phyloP scores from a whole-genome alignment of 108 stramenopile genomes.

The Schizochytrium sp. region DNA sequence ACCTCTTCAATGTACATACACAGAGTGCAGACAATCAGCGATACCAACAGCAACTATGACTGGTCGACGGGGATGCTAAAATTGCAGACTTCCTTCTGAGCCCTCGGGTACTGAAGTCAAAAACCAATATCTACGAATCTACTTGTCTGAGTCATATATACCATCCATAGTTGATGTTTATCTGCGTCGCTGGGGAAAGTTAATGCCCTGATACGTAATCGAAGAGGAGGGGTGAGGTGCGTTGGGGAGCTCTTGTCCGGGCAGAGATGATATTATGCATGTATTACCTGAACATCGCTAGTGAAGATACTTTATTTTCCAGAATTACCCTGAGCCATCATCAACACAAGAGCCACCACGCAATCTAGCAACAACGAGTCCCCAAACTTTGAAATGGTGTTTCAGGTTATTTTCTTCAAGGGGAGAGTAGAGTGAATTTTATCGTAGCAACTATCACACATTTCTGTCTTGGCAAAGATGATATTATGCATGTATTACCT shows the following conservation, averaged over 20 bases:
- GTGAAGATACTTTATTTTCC: conserved; percentile 3
- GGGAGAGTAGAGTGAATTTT: background rate
- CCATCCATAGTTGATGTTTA: background rate
- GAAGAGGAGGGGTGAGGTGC: background rate
- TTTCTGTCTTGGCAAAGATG: background rate
- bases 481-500: conserved; percentile 13
- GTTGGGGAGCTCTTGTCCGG: background rate
- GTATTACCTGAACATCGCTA: conserved; percentile 6
- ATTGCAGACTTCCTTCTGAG: conserved; percentile 39
- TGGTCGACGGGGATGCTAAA: conserved; percentile 1
- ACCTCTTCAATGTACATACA: background rate
- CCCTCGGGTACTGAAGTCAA: conserved; percentile 21
- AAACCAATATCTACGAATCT: background rate
- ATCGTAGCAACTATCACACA: too few species aligned
- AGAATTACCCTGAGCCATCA: conserved; percentile 52
- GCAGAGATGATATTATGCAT: conserved; percentile 3
- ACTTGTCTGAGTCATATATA: conserved; percentile 11
- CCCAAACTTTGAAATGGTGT: background rate
- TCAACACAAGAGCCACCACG: background rate
- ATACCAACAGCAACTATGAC: background rate
- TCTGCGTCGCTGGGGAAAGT: background rate
- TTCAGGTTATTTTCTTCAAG: background rate
- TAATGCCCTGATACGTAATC: background rate
- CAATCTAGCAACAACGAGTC: background rate
- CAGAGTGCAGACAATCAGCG: background rate